phyloP scores from a whole-genome alignment of 352 stramenopile genomes.

The Pythium phragmitis region DNA sequence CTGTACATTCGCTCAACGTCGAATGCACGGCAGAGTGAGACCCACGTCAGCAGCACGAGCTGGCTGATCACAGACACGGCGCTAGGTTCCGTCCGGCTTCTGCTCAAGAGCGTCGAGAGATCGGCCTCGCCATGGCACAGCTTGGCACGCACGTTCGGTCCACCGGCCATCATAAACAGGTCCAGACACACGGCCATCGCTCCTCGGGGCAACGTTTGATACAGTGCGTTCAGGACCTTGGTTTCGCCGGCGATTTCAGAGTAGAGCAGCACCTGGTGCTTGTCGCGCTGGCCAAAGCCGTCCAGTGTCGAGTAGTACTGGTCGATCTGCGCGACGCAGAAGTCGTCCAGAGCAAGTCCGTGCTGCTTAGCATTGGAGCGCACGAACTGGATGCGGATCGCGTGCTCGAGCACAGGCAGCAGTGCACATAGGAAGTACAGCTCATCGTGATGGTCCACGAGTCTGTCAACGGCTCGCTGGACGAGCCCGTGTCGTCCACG shows the following conservation, averaged over 20 bases:
- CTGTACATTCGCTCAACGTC: neutral
- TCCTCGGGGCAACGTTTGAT: constrained; percentile 39
- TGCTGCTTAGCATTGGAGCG: constrained; percentile 31
- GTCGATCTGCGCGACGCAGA: constrained; percentile 53
- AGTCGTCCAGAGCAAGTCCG: constrained; percentile 31
- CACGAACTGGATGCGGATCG: constrained; percentile 60
- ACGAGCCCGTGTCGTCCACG: constrained; percentile 38
- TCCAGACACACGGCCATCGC: constrained; percentile 52
- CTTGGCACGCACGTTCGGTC: constrained; percentile 68
- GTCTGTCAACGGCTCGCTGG: constrained; percentile 25
- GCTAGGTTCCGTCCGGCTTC: neutral
- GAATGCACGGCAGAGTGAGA: constrained; percentile 14
- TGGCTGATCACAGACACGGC: constrained; percentile 32
- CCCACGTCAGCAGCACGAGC: constrained; percentile 37
- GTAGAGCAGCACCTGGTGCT: constrained; percentile 73
- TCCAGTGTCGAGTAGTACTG: constrained; percentile 81
- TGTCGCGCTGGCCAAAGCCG: constrained; percentile 71
- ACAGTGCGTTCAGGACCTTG: constrained; percentile 40
- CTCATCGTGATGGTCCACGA: constrained; percentile 43
- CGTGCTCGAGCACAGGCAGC: constrained; percentile 68
- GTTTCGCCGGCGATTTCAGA: constrained; percentile 22
- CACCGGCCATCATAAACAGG: constrained; percentile 74
- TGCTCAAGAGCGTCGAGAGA: constrained; percentile 32
- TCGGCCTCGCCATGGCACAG: constrained; percentile 67
- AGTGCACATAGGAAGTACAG: constrained; percentile 56